Evolutionary conservation across 2,329 filamentous ascomycete genomes (phyloP).

Genomic region (Aureobasidium mangrovei): DNA sequence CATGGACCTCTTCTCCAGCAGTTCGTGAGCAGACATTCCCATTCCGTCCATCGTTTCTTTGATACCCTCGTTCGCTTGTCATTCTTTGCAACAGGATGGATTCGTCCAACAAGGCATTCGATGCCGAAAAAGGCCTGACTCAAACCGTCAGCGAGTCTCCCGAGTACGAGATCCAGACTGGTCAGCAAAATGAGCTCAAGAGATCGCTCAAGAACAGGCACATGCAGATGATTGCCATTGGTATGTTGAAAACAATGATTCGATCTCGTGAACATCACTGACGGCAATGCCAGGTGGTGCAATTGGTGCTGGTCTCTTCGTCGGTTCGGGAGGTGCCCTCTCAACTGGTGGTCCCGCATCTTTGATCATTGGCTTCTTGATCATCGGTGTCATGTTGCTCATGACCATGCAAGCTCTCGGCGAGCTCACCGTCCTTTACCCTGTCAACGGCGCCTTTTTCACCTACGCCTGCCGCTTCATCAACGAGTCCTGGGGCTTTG

Average conservation of each 20-base stretch:
- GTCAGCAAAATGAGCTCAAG: slow-evolving; percentile 11
- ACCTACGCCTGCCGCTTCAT: slow-evolving; percentile 35
- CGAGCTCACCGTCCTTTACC: slow-evolving; percentile 31
- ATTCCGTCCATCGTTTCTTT: slow-evolving; percentile 1
- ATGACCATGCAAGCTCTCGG: slow-evolving; percentile 30
- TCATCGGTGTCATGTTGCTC: slow-evolving; percentile 29
- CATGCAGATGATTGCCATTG: slow-evolving; percentile 31
- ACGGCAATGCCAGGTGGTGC: slow-evolving; percentile 10
- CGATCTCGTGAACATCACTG: background rate
- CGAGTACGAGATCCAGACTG: slow-evolving; percentile 5
- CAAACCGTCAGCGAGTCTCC: background rate
- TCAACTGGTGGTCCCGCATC: slow-evolving; percentile 36
- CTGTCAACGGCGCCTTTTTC: slow-evolving; percentile 32
- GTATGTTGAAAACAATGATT: background rate
- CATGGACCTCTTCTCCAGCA: background rate
- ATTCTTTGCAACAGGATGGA: slow-evolving; percentile 6
- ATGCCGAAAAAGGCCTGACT: slow-evolving; percentile 3
- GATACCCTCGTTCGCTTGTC: background rate
- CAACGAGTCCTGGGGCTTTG: slow-evolving; percentile 31
- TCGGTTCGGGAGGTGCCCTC: slow-evolving; percentile 39
- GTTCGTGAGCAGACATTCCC: background rate
- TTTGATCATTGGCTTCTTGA: slow-evolving; percentile 24
- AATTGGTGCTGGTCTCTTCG: slow-evolving; percentile 45
- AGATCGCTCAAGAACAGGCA: slow-evolving; percentile 20
- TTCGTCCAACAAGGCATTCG: slow-evolving; percentile 3